Evolutionary conservation across 2,329 filamentous ascomycete genomes (phyloP).

Genomic region (Neocucurbitaria cava): DNA sequence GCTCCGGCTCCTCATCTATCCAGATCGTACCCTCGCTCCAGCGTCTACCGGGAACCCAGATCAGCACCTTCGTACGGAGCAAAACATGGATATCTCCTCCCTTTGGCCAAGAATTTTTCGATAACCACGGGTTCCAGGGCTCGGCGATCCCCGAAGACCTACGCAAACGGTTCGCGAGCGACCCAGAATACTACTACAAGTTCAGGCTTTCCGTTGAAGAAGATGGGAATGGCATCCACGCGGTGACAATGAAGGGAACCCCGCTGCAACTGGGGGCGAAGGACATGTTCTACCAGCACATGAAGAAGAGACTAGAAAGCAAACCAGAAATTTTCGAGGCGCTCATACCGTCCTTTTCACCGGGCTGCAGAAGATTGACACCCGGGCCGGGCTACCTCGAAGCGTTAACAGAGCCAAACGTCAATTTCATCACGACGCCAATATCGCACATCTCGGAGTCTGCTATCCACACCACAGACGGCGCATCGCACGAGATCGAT

Average conservation of each 20-base stretch:
- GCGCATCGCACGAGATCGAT: slow-evolving; percentile 49
- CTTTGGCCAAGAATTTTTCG: slow-evolving; percentile 38
- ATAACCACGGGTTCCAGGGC: slow-evolving; percentile 44
- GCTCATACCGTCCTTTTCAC: slow-evolving; percentile 52
- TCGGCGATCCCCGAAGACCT: slow-evolving; percentile 35
- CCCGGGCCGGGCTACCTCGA: slow-evolving; percentile 62
- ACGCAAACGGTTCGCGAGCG: slow-evolving; percentile 31
- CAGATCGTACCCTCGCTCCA: slow-evolving; percentile 52
- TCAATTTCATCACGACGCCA: slow-evolving; percentile 43
- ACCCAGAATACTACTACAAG: slow-evolving; percentile 40
- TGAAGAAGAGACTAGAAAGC: slow-evolving; percentile 48
- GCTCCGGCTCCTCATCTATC: slow-evolving; percentile 48
- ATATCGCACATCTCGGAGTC: slow-evolving; percentile 47
- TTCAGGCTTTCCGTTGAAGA: slow-evolving; percentile 44
- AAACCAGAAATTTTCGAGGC: slow-evolving; percentile 51
- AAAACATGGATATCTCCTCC: slow-evolving; percentile 47
- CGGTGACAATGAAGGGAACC: slow-evolving; percentile 45
- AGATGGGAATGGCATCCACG: slow-evolving; percentile 41
- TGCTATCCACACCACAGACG: slow-evolving; percentile 52
- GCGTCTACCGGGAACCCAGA: slow-evolving; percentile 37
- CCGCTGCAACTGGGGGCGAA: slow-evolving; percentile 47
- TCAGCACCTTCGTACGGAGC: slow-evolving; percentile 43
- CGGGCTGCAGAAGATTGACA: slow-evolving; percentile 58
- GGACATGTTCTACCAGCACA: slow-evolving; percentile 49
- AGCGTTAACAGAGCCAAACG: slow-evolving; percentile 52